Percentiles rank a stretch among this genome's conserved stretches.
phyloP scores from a whole-genome alignment of 306 rosid genomes.

The Senna siamea region DNA sequence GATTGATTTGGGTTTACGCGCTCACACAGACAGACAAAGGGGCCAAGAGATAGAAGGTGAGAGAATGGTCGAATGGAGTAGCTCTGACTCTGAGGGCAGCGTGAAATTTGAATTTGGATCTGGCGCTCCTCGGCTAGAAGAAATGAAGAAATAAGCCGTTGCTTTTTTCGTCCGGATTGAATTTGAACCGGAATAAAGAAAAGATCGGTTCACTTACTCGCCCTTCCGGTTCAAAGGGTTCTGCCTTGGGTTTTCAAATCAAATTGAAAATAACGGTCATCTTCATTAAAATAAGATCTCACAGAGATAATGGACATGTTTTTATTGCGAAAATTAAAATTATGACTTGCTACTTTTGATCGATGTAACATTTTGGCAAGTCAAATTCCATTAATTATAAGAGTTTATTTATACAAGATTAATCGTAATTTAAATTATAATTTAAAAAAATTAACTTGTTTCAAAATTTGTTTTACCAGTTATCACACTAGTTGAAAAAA shows the following conservation, averaged over 20 bases:
- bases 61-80: not conserved
- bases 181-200: not conserved
- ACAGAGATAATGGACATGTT: too few relatives aligned
- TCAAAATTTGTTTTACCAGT: too few relatives aligned
- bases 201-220: not conserved
- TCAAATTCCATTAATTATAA: too few relatives aligned
- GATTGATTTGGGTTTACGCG: constrained; percentile 50
- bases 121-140: constrained; percentile 34
- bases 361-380: too few relatives aligned
- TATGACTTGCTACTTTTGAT: too few relatives aligned
- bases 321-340: too few relatives aligned
- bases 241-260: constrained; percentile 21
- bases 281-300: too few relatives aligned
- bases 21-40: not conserved
- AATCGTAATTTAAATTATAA: too few relatives aligned
- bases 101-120: constrained; percentile 65
- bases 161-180: not conserved
- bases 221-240: constrained; percentile 26
- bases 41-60: constrained; percentile 15
- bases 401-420: too few relatives aligned
- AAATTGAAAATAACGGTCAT: constrained; percentile 39
- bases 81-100: constrained; percentile 18
- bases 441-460: too few relatives aligned
- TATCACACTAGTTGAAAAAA: too few relatives aligned
- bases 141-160: not conserved